Conservation (phyloP, 2,329 filamentous ascomycete species). For the Pseudocercospora macadamiae region DNA sequence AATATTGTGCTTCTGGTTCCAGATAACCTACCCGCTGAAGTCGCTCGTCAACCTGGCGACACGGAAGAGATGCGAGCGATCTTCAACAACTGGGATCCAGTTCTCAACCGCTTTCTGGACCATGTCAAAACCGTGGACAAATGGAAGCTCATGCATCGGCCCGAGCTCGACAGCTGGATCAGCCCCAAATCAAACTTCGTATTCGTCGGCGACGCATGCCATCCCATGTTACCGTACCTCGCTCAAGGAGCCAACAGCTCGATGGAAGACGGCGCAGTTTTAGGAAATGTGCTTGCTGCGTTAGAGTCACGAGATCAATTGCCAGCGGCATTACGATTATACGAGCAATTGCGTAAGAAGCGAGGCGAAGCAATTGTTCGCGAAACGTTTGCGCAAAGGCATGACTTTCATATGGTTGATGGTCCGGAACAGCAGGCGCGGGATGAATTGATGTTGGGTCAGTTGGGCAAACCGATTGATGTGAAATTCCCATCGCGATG, state of each 20-base stretch:
- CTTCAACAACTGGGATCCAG: slow-evolving; percentile 68
- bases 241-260: slow-evolving; percentile 70
- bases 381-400: slow-evolving; percentile 61
- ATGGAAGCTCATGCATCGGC: slow-evolving; percentile 68
- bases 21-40: slow-evolving; percentile 61
- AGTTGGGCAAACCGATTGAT: slow-evolving; percentile 56
- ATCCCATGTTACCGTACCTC: slow-evolving; percentile 44
- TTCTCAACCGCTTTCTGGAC: slow-evolving; percentile 50
- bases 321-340: slow-evolving; percentile 47
- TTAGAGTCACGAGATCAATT: slow-evolving; percentile 47
- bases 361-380: slow-evolving; percentile 59
- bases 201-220: slow-evolving; percentile 62
- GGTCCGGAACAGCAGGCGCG: slow-evolving; percentile 61
- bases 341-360: slow-evolving; percentile 51
- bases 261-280: slow-evolving; percentile 68
- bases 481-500: slow-evolving; percentile 65
- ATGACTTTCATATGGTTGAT: slow-evolving; percentile 48
- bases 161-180: slow-evolving; percentile 59
- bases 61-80: slow-evolving; percentile 63
- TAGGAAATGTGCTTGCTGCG: slow-evolving; percentile 61
- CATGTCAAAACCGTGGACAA: slow-evolving; percentile 65
- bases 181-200: slow-evolving; percentile 56
- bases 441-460: slow-evolving; percentile 60
- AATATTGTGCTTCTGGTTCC: slow-evolving; percentile 69
- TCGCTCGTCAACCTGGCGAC: slow-evolving; percentile 56